Evolutionary conservation across 495 filamentous ascomycete genomes (phyloP), one percentile per base, ranked within the genome.

Genomic region (Penicillium fimorum): DNA sequence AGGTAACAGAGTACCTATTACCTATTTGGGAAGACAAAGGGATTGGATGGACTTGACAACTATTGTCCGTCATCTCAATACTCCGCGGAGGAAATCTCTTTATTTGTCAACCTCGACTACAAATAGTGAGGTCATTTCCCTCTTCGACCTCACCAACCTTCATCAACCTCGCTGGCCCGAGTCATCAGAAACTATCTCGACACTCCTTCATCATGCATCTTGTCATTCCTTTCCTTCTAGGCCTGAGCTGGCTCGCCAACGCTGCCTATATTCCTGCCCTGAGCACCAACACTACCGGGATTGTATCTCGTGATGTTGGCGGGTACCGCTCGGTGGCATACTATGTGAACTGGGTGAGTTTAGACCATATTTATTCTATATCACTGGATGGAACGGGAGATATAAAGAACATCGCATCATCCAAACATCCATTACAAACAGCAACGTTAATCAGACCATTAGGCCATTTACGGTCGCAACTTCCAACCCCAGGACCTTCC

Each of bases 401-500:
- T 20, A 29, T 30, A 9, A 30, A 15, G 4, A 15, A 5, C 8
- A 18, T 45, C 20, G 2, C 8, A 18, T 45, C 20, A 44, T 44
- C 25, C 43, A 29, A 29, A 46, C 7, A 29, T 17, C 43, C 6
- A n/a, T n/a, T n/a, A n/a, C n/a, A 29, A 45, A 15, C n/a, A 29
- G 27, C 12, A 17, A 27, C 12, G 13, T 17, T 46, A 59, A 57
- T 25, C 38, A 47, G 46, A 15, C 3, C 3, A 24, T 22, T 73
- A 88, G 88, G 86, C 81, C 42, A 88, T 91, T 53, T 91, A 92
- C 60, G 86, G 75, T 47, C 78, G 89, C 50, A 80, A 90, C 56
- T 87, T 88, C 70, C 78, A 83, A 24, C 88, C 90, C 0, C 86
- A 92, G 53, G 81, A 92, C 62, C 79, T 96, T 8, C 87, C 89